Evolutionary conservation across 768 basidiomycete genomes (phyloP), one percentile per base, ranked within the genome.

Genomic region (Auricularia auricula-judae): DNA sequence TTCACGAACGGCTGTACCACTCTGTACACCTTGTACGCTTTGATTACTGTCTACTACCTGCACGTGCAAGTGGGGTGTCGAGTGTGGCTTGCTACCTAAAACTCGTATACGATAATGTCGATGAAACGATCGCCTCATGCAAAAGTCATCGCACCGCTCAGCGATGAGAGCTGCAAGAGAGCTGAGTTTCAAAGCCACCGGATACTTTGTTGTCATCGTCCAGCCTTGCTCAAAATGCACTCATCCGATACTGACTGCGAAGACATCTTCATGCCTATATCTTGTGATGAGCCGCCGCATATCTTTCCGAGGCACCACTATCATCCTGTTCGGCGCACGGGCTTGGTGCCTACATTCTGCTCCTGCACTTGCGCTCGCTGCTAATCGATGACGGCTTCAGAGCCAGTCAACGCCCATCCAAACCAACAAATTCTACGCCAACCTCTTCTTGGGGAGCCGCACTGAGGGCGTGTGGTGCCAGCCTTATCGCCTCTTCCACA

Each of bases 401-500:
- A 35, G 34, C 7, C 36, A 33, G 16, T 4, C 10, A 21, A 51
- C 18, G 10, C 47, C 64, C 14, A 61, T 65, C 23, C 35, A 35
- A 8, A 65, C 64, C 21, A 65, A 65, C 64, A 65, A 61, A 56
- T 65, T 65, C 39, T 65, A 65, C 33, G 56, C 58, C n/a, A 65
- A 65, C 58, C 42, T 65, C 23, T 61, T 65, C 42, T n/a, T 65
- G 10, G 64, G 64, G 42, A 16, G 4, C 12, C 35, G 43, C 21
- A 36, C 18, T 23, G 39, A 65, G 59, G 39, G 58, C 16, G 53
- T 36, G 4, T 65, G 56, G 59, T 23, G 36, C 21, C 64, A 65
- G 39, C 64, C 64, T 8, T 65, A 61, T 23, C 43, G 58, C 10
- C 58, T 65, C 3, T 65, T 33, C 35, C 43, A 60, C 23, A 56